Percentiles rank a stretch among this genome's conserved stretches.
Conservation (phyloP, 768 basidiomycete species). For the Steccherinum ochraceum region DNA sequence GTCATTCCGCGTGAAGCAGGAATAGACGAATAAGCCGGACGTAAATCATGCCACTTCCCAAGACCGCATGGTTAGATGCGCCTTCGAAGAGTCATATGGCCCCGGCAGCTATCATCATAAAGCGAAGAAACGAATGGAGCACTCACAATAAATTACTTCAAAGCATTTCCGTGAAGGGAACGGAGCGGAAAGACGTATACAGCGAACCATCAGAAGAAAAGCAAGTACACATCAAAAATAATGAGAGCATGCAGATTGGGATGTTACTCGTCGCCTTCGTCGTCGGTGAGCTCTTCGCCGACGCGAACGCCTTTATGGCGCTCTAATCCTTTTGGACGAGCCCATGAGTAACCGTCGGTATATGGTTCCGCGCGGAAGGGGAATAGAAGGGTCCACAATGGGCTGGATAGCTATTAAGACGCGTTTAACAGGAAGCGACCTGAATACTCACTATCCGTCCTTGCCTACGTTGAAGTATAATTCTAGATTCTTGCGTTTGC, state of each 20-base stretch:
- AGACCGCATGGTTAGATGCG: conserved; percentile 20
- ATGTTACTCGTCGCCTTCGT: conserved; percentile 47
- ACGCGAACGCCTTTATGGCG: conserved; percentile 55
- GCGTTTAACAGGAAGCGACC: background rate
- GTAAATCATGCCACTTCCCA: conserved; percentile 53
- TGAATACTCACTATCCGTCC: conserved; percentile 67
- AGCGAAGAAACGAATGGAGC: background rate
- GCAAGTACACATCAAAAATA: background rate
- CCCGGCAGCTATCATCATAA: conserved; percentile 72
- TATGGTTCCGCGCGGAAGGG: conserved; percentile 77
- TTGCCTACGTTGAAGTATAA: conserved; percentile 85
- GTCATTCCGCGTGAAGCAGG: background rate
- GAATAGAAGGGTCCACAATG: conserved; percentile 71
- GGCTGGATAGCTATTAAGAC: conserved; percentile 34
- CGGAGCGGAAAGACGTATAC: too few relatives aligned
- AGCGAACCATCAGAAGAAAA: conserved; percentile 4
- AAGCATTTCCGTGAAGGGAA: too few relatives aligned
- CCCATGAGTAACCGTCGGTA: conserved; percentile 82
- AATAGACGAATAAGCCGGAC: conserved; percentile 50
- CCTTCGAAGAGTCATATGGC: conserved; percentile 75
- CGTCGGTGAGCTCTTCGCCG: conserved; percentile 88
- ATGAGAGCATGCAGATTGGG: background rate
- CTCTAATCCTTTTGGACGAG: conserved; percentile 57
- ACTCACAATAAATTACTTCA: conserved; percentile 9
- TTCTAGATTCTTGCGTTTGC: conserved; percentile 59